Percentiles rank a stretch among this genome's conserved stretches.
Evolutionary conservation across 2,329 filamentous ascomycete genomes (phyloP).

Genomic region (Arthrobotrys sinensis): DNA sequence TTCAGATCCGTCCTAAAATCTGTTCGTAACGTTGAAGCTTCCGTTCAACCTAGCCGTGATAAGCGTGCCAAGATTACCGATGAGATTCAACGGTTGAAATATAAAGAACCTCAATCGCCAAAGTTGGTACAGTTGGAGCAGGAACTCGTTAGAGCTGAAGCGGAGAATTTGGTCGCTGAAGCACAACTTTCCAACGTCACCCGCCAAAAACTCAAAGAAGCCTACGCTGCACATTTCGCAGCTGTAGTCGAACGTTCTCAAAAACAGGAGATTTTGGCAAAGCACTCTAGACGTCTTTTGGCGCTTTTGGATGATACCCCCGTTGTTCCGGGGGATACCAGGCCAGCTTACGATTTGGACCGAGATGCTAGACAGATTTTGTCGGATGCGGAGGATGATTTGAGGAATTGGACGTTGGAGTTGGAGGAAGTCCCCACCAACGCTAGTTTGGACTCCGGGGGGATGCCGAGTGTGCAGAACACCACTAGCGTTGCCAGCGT

Average conservation of each 20-base stretch:
- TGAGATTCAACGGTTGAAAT: slow-evolving; percentile 91
- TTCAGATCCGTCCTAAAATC: slow-evolving; percentile 86
- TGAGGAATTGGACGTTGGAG: slow-evolving; percentile 79
- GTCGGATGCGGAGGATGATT: slow-evolving; percentile 91
- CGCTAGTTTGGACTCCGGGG: slow-evolving; percentile 69
- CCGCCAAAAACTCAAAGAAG: slow-evolving; percentile 94
- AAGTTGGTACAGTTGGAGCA: slow-evolving; percentile 90
- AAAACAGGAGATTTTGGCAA: slow-evolving; percentile 94
- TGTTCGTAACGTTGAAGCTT: slow-evolving; percentile 94
- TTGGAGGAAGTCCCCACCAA: slow-evolving; percentile 73
- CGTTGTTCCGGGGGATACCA: slow-evolving; percentile 86
- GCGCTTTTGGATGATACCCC: slow-evolving; percentile 90
- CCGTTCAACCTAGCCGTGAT: slow-evolving; percentile 92
- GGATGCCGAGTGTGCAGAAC: slow-evolving; percentile 65
- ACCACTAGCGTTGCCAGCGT: background rate
- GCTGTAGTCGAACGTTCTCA: slow-evolving; percentile 95
- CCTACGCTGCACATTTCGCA: slow-evolving; percentile 88
- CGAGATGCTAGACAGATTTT: slow-evolving; percentile 85
- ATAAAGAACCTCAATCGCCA: slow-evolving; percentile 89
- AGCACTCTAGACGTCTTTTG: slow-evolving; percentile 87
- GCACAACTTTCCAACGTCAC: slow-evolving; percentile 98
- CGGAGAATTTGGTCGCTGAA: slow-evolving; percentile 94
- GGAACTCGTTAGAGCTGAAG: slow-evolving; percentile 94
- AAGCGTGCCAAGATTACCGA: slow-evolving; percentile 89
- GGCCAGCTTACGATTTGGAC: slow-evolving; percentile 76